These are phyloP conservation scores for Magnusiomyces paraingens DNA, from an alignment of 1,139 yeast genomes.

Conservation along the genomic window DNA sequence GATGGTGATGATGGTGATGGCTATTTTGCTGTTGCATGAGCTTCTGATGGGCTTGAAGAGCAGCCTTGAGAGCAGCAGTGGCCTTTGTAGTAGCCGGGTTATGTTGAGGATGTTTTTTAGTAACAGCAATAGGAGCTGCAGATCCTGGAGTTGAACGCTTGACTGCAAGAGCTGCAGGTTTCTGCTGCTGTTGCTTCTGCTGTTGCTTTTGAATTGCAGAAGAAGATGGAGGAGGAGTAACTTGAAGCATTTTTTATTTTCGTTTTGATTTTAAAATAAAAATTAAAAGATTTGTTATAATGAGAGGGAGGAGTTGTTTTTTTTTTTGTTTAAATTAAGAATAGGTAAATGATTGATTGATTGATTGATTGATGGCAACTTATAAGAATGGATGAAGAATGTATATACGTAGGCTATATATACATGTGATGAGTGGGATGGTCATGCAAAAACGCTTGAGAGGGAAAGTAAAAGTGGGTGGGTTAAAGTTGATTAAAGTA, in stretches of 20 bases:
- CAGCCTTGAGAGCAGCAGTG: slow-evolving; percentile 2
- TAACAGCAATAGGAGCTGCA: no score
- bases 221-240: background rate
- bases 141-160: background rate
- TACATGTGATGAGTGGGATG: background rate
- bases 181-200: background rate
- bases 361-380: background rate
- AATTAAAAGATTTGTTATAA: background rate
- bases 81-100: background rate
- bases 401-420: background rate
- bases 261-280: background rate
- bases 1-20: background rate
- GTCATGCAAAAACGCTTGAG: background rate
- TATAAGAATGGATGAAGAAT: slow-evolving; percentile 1
- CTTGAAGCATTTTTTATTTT: background rate
- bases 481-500: background rate
- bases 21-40: background rate
- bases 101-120: background rate
- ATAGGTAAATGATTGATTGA: background rate
- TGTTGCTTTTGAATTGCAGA: no score
- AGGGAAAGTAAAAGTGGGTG: no score
- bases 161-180: background rate
- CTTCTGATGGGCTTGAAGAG: background rate
- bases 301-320: no score
- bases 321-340: no score